phyloP scores from a whole-genome alignment of 2,329 filamentous ascomycete species.

The Pseudopyrenochaeta lycopersici region DNA sequence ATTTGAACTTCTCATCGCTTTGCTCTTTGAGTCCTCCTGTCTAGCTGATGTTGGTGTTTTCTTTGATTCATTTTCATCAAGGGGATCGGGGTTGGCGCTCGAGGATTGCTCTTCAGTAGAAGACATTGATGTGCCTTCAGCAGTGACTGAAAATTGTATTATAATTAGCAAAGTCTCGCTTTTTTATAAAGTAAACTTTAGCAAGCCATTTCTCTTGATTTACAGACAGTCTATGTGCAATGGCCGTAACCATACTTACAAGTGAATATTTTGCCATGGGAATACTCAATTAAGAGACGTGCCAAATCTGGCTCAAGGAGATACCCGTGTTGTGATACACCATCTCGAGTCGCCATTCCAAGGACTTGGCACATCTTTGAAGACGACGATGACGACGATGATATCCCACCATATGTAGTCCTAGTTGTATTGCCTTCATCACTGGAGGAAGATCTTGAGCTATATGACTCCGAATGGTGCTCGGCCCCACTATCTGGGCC shows the following conservation, averaged over 20 bases:
- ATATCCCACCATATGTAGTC: background rate
- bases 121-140: constrained; percentile 22
- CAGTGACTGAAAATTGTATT: constrained; percentile 1
- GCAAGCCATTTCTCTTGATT: too few relatives aligned
- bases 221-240: too few relatives aligned
- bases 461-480: constrained; percentile 11
- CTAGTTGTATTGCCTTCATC: constrained; percentile 17
- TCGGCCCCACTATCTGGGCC: constrained; percentile 10
- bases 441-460: constrained; percentile 24
- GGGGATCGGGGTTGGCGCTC: constrained; percentile 1
- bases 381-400: constrained; percentile 8
- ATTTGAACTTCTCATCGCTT: constrained; percentile 39
- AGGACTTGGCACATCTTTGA: constrained; percentile 36
- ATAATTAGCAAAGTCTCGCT: too few relatives aligned
- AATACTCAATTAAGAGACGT: constrained; percentile 31
- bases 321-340: constrained; percentile 4
- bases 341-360: constrained; percentile 24
- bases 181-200: too few relatives aligned
- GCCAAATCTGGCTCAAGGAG: constrained; percentile 32
- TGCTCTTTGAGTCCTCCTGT: constrained; percentile 1
- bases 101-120: constrained; percentile 26
- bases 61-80: background rate
- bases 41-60: constrained; percentile 1
- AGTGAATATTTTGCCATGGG: constrained; percentile 38
- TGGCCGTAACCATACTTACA: background rate